Conservation (phyloP, 2,329 filamentous ascomycete genomes). For the Zalaria sp. region DNA sequence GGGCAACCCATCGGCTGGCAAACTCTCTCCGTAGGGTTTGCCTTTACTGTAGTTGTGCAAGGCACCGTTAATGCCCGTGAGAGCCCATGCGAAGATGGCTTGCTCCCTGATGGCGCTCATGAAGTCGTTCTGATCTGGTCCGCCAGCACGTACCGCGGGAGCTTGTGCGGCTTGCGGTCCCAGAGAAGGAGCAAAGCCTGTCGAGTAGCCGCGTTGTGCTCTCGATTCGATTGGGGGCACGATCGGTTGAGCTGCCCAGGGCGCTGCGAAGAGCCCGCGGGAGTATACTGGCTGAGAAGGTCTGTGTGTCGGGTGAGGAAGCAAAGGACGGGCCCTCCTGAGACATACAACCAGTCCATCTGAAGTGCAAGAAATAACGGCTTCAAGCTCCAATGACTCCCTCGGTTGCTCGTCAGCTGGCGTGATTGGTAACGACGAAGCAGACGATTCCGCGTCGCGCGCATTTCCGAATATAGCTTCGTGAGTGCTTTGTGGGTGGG, state of each 20-base stretch:
- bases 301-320: constrained; percentile 42
- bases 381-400: constrained; percentile 58
- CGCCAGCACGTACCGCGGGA: constrained; percentile 23
- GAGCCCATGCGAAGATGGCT: constrained; percentile 75
- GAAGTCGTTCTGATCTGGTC: constrained; percentile 45
- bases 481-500: constrained; percentile 23
- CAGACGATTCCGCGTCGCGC: constrained; percentile 21
- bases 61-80: constrained; percentile 67
- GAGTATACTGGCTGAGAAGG: constrained; percentile 32
- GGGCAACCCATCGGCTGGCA: constrained; percentile 46
- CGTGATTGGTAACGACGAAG: constrained; percentile 15
- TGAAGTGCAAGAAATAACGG: constrained; percentile 82
- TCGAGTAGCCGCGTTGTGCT: constrained; percentile 12
- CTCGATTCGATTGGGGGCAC: constrained; percentile 24
- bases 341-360: constrained; percentile 76
- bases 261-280: constrained; percentile 62
- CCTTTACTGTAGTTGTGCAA: constrained; percentile 51
- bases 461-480: constrained; percentile 30
- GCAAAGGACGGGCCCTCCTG: constrained; percentile 55
- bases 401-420: constrained; percentile 5
- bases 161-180: constrained; percentile 16
- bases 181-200: constrained; percentile 21
- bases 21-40: constrained; percentile 46
- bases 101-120: constrained; percentile 74
- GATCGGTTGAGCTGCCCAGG: constrained; percentile 61